Evolutionary conservation across 331 rosid genomes (phyloP), one percentile per base, ranked within the genome.

Genomic region (Spiraea crenata): DNA sequence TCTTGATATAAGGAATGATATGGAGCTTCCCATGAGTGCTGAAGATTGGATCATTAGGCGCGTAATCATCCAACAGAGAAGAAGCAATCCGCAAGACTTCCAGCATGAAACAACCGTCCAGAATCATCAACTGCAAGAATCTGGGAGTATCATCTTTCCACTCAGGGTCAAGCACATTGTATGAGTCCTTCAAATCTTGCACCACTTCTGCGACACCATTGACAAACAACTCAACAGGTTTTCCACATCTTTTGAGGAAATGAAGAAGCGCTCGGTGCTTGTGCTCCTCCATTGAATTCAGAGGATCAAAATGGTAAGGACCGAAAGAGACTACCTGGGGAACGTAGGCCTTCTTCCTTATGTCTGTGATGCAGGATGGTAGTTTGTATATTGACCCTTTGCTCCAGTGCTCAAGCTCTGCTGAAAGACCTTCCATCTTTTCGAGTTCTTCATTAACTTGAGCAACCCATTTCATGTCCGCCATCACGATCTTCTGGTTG

Each of bases 61-160:
- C 82, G 60, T 87, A 80, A 15, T 82, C 84, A 44, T 67, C 34
- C 0, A 31, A 0, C 57, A n/a, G 38, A 46, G 46, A 3, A 20
- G 45, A 17, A 31, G n/a, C 31, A 10, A 14, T 44, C 61, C 75
- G 54, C 0, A 82, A 0, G 42, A 87, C 66, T 72, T 84, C 89
- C 64, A 82, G 62, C 85, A 82, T 67, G 76, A 87, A 87, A 75
- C 85, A 82, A 2, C 89, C 92, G 80, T 86, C 91, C 49, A 84
- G 52, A 67, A 82, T 80, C 81, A 78, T 82, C 35, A 82, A 9
- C 41, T 73, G 63, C 49, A 82, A 25, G 74, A 84, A 84, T 34
- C 69, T 65, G 0, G 55, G 7, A 0, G 68, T 67, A 9, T 74
- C 63, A 6, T 62, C 41, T 39, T 5, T 71, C 85, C 87, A 80